A percentile compares a stretch with the other conserved stretches of the same genome.
phyloP scores from a whole-genome alignment of 129 eudicot species.

The Flaveria sonorensis region DNA sequence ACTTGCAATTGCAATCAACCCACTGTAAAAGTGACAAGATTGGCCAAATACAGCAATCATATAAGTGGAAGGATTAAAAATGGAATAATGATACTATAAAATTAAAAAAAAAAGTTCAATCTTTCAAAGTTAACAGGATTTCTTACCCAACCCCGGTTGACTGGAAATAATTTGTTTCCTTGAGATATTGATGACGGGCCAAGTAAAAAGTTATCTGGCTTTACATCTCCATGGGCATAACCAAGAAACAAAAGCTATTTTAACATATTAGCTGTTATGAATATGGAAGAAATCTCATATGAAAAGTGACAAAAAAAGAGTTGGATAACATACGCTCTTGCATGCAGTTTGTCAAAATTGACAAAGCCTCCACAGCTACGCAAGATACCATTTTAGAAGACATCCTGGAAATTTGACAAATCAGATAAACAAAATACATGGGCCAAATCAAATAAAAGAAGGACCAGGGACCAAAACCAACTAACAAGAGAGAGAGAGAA shows the following conservation, averaged over 20 bases:
- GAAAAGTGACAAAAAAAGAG: neutral
- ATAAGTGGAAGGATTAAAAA: neutral
- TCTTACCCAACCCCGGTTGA: slow-evolving; percentile 66
- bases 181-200: too few species aligned
- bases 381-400: slow-evolving; percentile 22
- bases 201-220: too few species aligned
- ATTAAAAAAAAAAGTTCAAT: neutral
- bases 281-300: neutral
- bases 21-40: neutral
- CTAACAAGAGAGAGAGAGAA: too few species aligned
- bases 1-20: neutral
- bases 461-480: too few species aligned
- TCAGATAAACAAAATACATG: too few species aligned
- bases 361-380: slow-evolving; percentile 29
- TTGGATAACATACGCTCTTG: slow-evolving; percentile 47
- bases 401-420: too few species aligned
- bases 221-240: too few species aligned
- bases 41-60: neutral
- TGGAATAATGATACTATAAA: neutral
- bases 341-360: slow-evolving; percentile 29
- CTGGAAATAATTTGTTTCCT: too few species aligned
- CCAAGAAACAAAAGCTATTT: neutral
- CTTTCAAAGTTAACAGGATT: neutral
- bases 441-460: too few species aligned
- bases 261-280: neutral